phyloP scores from a whole-genome alignment of 148 eudicot genomes.

The Simmondsia chinensis region DNA sequence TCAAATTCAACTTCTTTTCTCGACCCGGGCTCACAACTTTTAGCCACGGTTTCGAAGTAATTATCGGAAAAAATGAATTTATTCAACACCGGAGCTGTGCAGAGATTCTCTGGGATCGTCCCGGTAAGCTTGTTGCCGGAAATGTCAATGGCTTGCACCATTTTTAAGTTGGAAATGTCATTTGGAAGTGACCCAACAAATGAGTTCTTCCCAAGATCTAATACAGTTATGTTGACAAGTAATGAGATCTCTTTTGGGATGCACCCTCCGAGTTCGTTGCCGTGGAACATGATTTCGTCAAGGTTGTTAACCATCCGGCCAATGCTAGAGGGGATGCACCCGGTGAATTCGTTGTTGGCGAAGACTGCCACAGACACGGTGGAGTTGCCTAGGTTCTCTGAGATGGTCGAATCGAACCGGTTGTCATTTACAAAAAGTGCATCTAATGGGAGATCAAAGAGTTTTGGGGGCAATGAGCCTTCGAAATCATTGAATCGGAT shows the following conservation, averaged over 20 bases:
- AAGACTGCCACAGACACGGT: conserved; percentile 53
- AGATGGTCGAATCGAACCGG: conserved; percentile 42
- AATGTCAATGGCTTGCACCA: conserved; percentile 24
- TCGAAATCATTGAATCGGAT: conserved; percentile 65
- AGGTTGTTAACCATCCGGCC: conserved; percentile 35
- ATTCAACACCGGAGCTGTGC: conserved; percentile 26
- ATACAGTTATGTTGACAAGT: conserved; percentile 19
- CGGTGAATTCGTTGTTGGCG: conserved; percentile 49
- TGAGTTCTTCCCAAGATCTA: conserved; percentile 30
- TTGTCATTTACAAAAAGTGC: conserved; percentile 67
- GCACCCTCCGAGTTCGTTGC: conserved; percentile 45
- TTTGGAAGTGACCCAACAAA: conserved; percentile 33
- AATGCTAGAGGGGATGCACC: conserved; percentile 55
- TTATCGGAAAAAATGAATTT: conserved; percentile 27
- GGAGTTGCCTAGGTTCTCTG: conserved; percentile 61
- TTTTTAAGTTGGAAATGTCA: conserved; percentile 16
- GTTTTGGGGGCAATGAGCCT: conserved; percentile 49
- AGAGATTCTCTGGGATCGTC: conserved; percentile 23
- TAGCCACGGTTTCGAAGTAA: conserved; percentile 24
- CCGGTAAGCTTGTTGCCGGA: conserved; percentile 32
- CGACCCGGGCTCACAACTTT: conserved; percentile 9
- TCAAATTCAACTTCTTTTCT: conserved; percentile 8
- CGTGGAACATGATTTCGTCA: conserved; percentile 29
- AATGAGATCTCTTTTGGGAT: conserved; percentile 34
- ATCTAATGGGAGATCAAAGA: conserved; percentile 44